Conservation (phyloP, 225 moss, liverwort and hornwort species). For the Takakia lepidozioides region DNA sequence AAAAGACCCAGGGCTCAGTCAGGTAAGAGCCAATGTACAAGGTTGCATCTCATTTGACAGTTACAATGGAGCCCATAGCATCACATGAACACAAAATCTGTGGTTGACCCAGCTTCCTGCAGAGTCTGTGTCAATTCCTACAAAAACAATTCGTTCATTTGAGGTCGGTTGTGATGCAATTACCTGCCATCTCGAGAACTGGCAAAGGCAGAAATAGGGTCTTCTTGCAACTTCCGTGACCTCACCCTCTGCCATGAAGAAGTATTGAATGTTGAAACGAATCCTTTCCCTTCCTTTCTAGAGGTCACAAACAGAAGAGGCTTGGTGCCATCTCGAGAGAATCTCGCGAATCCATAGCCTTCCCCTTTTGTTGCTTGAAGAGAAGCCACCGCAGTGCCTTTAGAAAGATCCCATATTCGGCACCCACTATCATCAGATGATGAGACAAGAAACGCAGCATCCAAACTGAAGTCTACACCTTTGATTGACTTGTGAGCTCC, state of each 20-base stretch:
- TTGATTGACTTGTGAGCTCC: slow-evolving; percentile 68
- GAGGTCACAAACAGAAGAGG: slow-evolving; percentile 50
- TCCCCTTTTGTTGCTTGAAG: slow-evolving; percentile 50
- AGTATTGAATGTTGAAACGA: slow-evolving; percentile 56
- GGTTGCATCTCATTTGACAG: too few species aligned
- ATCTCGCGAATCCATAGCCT: slow-evolving; percentile 69
- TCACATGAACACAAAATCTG: too few species aligned
- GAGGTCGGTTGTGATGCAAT: too few species aligned
- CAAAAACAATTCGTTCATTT: too few species aligned
- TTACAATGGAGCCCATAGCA: too few species aligned
- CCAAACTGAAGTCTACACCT: slow-evolving; percentile 89
- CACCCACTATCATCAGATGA: slow-evolving; percentile 68
- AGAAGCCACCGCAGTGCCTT: slow-evolving; percentile 35
- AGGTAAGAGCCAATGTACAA: too few species aligned
- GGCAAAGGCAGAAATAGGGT: slow-evolving; percentile 67
- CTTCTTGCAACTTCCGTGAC: slow-evolving; percentile 48
- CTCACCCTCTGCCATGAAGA: slow-evolving; percentile 47
- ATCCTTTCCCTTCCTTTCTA: slow-evolving; percentile 53
- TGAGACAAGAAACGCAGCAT: slow-evolving; percentile 58
- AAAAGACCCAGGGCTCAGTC: too few species aligned
- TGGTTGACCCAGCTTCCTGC: too few species aligned
- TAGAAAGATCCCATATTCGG: slow-evolving; percentile 69
- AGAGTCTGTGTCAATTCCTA: too few species aligned
- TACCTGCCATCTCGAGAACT: slow-evolving; percentile 64
- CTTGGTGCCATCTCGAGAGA: slow-evolving; percentile 67